A percentile compares a stretch with the other conserved stretches of the same genome.
Evolutionary conservation across 345 rosid species (phyloP).

Genomic region (Aegle marmelos): DNA sequence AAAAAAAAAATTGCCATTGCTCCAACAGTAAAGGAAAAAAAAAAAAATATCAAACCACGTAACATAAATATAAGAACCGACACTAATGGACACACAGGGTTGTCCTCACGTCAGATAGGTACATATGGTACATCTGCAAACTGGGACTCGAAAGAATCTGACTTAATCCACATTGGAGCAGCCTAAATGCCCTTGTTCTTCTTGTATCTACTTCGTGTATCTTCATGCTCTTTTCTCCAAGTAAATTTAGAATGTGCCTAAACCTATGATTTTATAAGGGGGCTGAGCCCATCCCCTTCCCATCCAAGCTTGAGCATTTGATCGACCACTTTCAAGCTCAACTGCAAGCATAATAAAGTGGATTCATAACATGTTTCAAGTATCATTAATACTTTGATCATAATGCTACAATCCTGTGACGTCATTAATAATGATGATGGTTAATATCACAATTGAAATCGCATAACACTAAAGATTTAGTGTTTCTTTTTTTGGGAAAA

Average conservation of each 20-base stretch:
- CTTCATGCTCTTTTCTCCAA: slow-evolving; percentile 6
- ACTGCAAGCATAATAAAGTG: slow-evolving; percentile 40
- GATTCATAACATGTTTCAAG: background rate
- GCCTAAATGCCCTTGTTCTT: background rate
- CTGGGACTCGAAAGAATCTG: background rate
- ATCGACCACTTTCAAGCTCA: slow-evolving; percentile 89
- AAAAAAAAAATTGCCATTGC: background rate
- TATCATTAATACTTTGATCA: background rate
- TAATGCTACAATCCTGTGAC: background rate
- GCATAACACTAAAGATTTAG: background rate
- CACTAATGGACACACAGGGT: background rate
- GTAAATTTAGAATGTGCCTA: slow-evolving; percentile 17
- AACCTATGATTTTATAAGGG: slow-evolving; percentile 47
- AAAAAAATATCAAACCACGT: slow-evolving; percentile 9
- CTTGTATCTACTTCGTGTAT: slow-evolving; percentile 7
- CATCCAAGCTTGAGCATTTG: slow-evolving; percentile 98
- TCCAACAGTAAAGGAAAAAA: background rate
- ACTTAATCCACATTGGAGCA: slow-evolving; percentile 5
- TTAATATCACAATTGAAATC: background rate
- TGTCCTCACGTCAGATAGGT: slow-evolving; percentile 11
- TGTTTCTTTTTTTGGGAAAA: background rate
- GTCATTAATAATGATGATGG: background rate
- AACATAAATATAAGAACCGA: background rate
- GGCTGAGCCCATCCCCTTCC: slow-evolving; percentile 84
- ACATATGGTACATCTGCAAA: slow-evolving; percentile 27